Percentiles rank a stretch among this genome's conserved stretches.
phyloP scores from a whole-genome alignment of 768 basidiomycete species.

The button mushroom (Agaricus bisporus) region DNA sequence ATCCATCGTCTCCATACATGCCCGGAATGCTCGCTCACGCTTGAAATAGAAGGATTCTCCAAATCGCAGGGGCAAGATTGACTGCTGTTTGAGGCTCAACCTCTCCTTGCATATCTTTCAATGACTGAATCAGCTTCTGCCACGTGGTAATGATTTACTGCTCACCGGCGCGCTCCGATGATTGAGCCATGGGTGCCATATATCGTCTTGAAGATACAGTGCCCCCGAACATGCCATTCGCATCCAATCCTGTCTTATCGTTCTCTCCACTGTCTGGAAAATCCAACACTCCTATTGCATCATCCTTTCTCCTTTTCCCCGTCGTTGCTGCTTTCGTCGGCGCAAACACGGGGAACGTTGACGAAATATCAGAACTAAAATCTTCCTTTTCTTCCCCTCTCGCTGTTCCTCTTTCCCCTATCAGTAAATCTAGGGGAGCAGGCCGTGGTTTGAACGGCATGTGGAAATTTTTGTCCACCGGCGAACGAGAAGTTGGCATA shows the following conservation, averaged over 20 bases:
- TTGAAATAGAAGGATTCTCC: slow-evolving; percentile 52
- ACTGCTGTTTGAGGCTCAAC: slow-evolving; percentile 22
- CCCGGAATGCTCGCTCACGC: slow-evolving; percentile 27
- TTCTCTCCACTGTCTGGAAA: too few relatives aligned
- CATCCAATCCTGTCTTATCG: neutral
- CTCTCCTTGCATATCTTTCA: slow-evolving; percentile 2
- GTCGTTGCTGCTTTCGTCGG: neutral
- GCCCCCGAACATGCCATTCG: neutral
- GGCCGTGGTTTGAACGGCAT: slow-evolving; percentile 3
- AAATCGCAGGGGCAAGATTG: slow-evolving; percentile 37
- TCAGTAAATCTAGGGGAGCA: neutral
- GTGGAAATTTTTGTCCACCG: slow-evolving; percentile 9
- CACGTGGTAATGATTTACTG: neutral
- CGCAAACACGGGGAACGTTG: slow-evolving; percentile 3
- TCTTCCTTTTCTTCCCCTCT: neutral
- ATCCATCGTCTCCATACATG: neutral
- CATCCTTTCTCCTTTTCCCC: neutral
- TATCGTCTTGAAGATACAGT: neutral
- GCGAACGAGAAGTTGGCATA: neutral
- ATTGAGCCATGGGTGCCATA: slow-evolving; percentile 1
- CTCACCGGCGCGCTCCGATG: slow-evolving; percentile 3
- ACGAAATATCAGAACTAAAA: neutral
- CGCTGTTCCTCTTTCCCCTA: neutral
- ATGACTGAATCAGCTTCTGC: too few relatives aligned
- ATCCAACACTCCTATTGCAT: neutral